Evolutionary conservation across 768 basidiomycete species (phyloP).

Genomic region (Naematelia encephala): DNA sequence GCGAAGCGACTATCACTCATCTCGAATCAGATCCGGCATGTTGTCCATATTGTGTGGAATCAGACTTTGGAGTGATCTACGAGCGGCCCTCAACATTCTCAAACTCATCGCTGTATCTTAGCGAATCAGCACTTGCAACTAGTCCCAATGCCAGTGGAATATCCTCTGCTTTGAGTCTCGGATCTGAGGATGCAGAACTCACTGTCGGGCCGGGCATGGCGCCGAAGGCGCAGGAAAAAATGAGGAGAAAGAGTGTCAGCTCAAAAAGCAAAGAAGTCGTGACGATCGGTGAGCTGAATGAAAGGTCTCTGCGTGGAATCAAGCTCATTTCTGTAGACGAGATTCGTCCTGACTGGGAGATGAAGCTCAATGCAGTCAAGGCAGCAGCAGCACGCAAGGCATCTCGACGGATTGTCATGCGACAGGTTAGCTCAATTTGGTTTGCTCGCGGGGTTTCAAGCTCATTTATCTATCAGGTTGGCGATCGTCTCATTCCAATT

Average conservation of each 20-base stretch:
- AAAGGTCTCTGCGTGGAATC: background rate
- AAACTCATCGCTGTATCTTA: slow-evolving; percentile 7
- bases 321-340: slow-evolving; percentile 61
- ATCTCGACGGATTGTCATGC: slow-evolving; percentile 94
- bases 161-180: slow-evolving; percentile 31
- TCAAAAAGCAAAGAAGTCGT: slow-evolving; percentile 85
- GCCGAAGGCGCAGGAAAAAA: slow-evolving; percentile 42
- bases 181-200: slow-evolving; percentile 31
- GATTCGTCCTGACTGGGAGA: slow-evolving; percentile 97
- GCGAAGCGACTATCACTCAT: slow-evolving; percentile 90
- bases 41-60: slow-evolving; percentile 96
- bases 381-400: slow-evolving; percentile 95
- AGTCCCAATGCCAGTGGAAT: slow-evolving; percentile 28
- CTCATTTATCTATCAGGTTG: slow-evolving; percentile 57
- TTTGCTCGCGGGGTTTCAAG: background rate
- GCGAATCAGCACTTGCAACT: slow-evolving; percentile 24
- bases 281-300: slow-evolving; percentile 66
- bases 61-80: slow-evolving; percentile 93
- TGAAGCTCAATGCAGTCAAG: slow-evolving; percentile 86
- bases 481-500: slow-evolving; percentile 93
- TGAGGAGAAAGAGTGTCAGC: slow-evolving; percentile 74
- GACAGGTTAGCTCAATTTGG: slow-evolving; percentile 56
- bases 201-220: slow-evolving; percentile 35
- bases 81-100: slow-evolving; percentile 54
- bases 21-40: slow-evolving; percentile 93